A percentile compares a stretch with the other conserved stretches of the same genome.
Conservation (phyloP, 345 rosid species). For the Aethionema arabicum region DNA sequence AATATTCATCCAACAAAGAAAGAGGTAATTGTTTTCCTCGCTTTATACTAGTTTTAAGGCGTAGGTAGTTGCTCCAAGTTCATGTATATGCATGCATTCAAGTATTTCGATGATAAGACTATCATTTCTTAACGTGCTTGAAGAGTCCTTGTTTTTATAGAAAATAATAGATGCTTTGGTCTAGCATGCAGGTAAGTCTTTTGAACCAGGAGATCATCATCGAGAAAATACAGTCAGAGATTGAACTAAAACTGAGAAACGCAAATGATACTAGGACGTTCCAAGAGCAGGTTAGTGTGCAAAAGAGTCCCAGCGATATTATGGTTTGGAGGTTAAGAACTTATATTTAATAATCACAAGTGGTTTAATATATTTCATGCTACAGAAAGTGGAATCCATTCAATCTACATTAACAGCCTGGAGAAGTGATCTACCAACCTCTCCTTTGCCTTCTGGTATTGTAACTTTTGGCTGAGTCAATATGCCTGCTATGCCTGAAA, state of each 20-base stretch:
- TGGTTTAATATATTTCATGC: conserved; percentile 11
- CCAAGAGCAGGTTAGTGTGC: conserved; percentile 71
- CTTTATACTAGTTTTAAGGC: conserved; percentile 9
- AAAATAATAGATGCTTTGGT: conserved; percentile 20
- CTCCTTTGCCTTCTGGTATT: conserved; percentile 43
- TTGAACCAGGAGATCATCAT: conserved; percentile 83
- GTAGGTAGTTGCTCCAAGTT: background rate
- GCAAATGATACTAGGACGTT: conserved; percentile 72
- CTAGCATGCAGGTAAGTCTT: conserved; percentile 77
- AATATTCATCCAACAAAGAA: conserved; percentile 95
- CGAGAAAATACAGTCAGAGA: conserved; percentile 72
- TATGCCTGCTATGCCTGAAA: conserved; percentile 4
- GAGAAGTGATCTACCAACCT: conserved; percentile 47
- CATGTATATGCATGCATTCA: conserved; percentile 8
- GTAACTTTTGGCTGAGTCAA: conserved; percentile 14
- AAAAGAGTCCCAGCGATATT: conserved; percentile 18
- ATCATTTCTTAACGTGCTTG: conserved; percentile 9
- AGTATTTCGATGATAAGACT: background rate
- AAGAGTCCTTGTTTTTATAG: background rate
- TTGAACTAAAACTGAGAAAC: conserved; percentile 69
- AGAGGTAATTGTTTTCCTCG: conserved; percentile 54
- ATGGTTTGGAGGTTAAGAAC: conserved; percentile 7
- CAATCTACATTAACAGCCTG: conserved; percentile 39
- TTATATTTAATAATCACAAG: background rate
- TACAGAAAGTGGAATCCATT: conserved; percentile 60